Evolutionary conservation across 257 asterid genomes (phyloP), one percentile per base, ranked within the genome.

Genomic region (Galeopsis tetrahit): DNA sequence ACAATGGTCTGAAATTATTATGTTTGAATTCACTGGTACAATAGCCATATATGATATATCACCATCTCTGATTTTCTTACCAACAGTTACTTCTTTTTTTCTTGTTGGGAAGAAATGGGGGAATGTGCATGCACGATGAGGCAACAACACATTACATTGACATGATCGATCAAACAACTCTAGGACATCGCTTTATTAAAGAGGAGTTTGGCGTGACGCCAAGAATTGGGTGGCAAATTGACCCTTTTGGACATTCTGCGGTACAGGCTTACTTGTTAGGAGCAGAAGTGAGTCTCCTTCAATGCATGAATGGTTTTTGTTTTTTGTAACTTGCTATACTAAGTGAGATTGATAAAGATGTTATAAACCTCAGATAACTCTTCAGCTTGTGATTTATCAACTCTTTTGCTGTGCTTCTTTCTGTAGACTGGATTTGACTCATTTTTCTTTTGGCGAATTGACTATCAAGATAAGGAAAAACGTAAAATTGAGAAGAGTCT

Each of bases 101-200:
- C 6, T 52, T 57, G 11, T 49, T n/a, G 28, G 28, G 38, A 68
- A 83, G 87, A 83, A 83, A 83, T 80, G 87, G 87, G 8, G 87
- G 87, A 40, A 74, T 80, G 83, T 83, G 87, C 79, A 83, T 83
- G 87, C 87, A 83, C 40, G 87, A 83, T 75, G 87, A 83, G 70
- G 87, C 87, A n/a, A 13, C 82, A 7, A 77, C 87, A 6, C 87
- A 80, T 80, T 83, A 80, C 75, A 80, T 80, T 43, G 87, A 83
- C 79, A 83, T 83, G 85, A 83, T 83, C 38, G 87, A 83, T 69
- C 87, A 83, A 68, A 83, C 87, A 2, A 83, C 85, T 51, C 75
- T 80, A 15, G 87, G 88, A 38, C 85, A 78, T 38, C 76, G 75
- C 9, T 75, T 77, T 51, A 72, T 83, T 31, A 83, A 78, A 58